Conservation (phyloP, 2,329 filamentous ascomycete species). For the Colletotrichum sp. region DNA sequence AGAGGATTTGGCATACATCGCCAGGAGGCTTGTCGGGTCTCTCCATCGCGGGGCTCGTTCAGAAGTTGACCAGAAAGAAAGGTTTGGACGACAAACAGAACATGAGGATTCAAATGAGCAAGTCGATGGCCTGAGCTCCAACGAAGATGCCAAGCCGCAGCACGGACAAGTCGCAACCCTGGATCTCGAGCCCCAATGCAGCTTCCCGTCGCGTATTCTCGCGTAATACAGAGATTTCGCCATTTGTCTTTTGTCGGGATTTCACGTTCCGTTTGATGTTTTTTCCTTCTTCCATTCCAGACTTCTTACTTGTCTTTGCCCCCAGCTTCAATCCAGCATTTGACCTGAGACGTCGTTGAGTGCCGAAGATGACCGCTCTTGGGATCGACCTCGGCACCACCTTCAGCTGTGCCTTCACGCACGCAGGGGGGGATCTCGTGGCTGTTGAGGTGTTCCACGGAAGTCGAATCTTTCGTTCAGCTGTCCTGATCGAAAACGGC, state of each 20-base stretch:
- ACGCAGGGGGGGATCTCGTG: not conserved
- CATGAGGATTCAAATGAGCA: not conserved
- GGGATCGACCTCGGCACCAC: not conserved
- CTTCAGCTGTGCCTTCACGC: not conserved
- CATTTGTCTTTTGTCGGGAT: accelerated
- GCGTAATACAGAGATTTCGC: not conserved
- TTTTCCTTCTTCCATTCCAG: not conserved
- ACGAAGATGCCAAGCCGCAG: not conserved
- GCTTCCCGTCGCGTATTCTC: not conserved
- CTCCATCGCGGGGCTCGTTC: not conserved
- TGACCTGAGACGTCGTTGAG: not conserved
- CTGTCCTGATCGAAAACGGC: not conserved
- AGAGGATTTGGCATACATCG: not conserved
- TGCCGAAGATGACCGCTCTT: not conserved
- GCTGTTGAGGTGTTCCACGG: not conserved
- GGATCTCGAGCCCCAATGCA: not conserved
- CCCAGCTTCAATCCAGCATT: not conserved
- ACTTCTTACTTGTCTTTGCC: not conserved
- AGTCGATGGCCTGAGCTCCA: not conserved
- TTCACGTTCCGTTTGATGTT: not conserved
- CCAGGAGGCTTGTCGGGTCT: not conserved
- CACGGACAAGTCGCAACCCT: not conserved
- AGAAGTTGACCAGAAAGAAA: not conserved
- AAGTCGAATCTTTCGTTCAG: not conserved
- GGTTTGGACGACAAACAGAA: not conserved